Percentiles rank a stretch among this genome's conserved stretches.
phyloP scores from a whole-genome alignment of 2,329 filamentous ascomycete species.

The Ophiostoma tasmaniense region DNA sequence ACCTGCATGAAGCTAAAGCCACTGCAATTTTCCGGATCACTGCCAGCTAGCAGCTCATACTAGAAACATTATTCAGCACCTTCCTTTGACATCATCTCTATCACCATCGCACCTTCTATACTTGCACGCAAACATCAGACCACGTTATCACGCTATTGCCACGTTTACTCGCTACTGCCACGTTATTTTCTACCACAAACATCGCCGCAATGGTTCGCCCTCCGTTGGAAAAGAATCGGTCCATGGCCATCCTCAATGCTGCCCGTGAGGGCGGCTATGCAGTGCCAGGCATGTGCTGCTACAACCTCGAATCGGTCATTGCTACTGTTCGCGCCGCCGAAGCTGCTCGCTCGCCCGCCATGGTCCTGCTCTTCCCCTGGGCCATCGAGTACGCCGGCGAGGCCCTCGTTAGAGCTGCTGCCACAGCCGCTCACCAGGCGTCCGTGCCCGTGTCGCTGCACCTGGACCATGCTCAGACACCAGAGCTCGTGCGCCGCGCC shows the following conservation, averaged over 20 bases:
- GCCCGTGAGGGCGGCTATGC: constrained; percentile 49
- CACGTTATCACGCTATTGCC: neutral
- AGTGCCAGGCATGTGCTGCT: constrained; percentile 45
- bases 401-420: constrained; percentile 46
- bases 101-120: neutral
- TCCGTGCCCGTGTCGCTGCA: constrained; percentile 54
- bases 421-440: constrained; percentile 47
- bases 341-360: constrained; percentile 55
- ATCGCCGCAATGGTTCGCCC: constrained; percentile 29
- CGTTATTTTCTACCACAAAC: neutral
- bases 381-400: constrained; percentile 57
- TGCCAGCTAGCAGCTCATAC: neutral
- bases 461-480: constrained; percentile 58
- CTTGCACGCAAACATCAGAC: neutral
- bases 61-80: neutral
- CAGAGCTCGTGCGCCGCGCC: constrained; percentile 51
- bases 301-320: constrained; percentile 43
- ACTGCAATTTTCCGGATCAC: neutral
- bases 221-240: constrained; percentile 39
- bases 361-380: constrained; percentile 70
- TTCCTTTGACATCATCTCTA: neutral
- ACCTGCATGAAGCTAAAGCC: neutral
- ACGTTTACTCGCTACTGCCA: neutral
- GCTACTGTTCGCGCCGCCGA: constrained; percentile 58
- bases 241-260: constrained; percentile 48